Percentiles rank a stretch among this genome's conserved stretches.
Conservation (phyloP, 768 basidiomycete genomes). For the Auricularia cornea region DNA sequence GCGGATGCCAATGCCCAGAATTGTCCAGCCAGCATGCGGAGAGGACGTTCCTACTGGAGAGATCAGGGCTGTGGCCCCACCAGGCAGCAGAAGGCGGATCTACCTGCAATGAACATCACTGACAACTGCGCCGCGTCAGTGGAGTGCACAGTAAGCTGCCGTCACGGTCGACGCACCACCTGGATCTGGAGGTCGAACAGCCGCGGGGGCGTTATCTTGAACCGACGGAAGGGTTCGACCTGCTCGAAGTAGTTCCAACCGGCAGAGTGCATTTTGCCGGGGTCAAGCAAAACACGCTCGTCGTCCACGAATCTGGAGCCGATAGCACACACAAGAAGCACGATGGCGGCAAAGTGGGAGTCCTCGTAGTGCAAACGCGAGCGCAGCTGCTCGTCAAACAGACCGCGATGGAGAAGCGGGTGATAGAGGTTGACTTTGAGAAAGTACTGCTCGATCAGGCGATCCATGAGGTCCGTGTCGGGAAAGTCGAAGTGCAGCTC, state of each 20-base stretch:
- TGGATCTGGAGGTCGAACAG: conserved; percentile 68
- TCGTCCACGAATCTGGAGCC: conserved; percentile 55
- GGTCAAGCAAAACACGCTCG: conserved; percentile 39
- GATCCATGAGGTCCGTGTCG: conserved; percentile 32
- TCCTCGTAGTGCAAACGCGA: conserved; percentile 45
- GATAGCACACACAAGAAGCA: conserved; percentile 65
- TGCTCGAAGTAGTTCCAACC: conserved; percentile 56
- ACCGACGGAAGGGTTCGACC: conserved; percentile 52
- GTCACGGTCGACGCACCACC: conserved; percentile 29
- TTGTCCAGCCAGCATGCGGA: conserved; percentile 59
- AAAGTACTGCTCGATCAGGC: conserved; percentile 62
- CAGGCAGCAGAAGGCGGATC: neutral
- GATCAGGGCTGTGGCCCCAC: neutral
- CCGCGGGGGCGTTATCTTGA: conserved; percentile 45
- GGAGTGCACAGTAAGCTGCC: conserved; percentile 9
- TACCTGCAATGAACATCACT: conserved; percentile 34
- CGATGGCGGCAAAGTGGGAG: conserved; percentile 44
- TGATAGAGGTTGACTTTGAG: conserved; percentile 41
- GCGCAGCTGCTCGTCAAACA: conserved; percentile 45
- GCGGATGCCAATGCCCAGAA: conserved; percentile 59
- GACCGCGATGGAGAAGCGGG: conserved; percentile 66
- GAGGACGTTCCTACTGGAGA: conserved; percentile 41
- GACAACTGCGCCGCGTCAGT: conserved; percentile 26
- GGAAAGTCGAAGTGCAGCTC: conserved; percentile 21
- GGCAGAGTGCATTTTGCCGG: conserved; percentile 33